Percentiles rank a stretch among this genome's conserved stretches.
Conservation (phyloP, 345 rosid genomes). For the Hevea brasiliensis region DNA sequence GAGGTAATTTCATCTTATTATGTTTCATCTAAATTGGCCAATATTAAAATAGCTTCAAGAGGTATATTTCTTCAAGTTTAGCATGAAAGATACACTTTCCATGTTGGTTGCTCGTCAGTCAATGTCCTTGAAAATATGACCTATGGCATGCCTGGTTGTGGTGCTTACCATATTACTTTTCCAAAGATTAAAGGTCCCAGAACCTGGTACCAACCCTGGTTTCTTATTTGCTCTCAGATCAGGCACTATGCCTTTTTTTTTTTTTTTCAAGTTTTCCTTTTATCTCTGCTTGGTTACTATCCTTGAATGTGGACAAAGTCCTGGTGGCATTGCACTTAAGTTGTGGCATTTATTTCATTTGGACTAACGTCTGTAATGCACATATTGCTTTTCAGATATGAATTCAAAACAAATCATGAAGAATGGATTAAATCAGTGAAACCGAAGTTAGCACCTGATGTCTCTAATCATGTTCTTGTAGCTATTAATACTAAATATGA, state of each 20-base stretch:
- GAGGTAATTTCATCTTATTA: background rate
- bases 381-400: conserved; percentile 55
- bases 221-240: background rate
- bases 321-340: background rate
- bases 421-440: conserved; percentile 79
- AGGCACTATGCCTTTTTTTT: background rate
- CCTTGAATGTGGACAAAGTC: background rate
- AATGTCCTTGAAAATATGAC: background rate
- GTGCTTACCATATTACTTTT: background rate
- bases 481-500: conserved; percentile 56
- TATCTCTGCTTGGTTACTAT: background rate
- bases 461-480: conserved; percentile 48
- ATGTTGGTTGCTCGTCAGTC: background rate
- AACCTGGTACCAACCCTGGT: too few relatives aligned
- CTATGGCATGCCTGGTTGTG: background rate
- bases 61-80: background rate
- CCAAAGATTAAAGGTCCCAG: background rate
- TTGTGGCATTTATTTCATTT: background rate
- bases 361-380: conserved; percentile 15
- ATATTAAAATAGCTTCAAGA: background rate
- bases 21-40: background rate
- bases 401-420: conserved; percentile 82
- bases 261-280: background rate
- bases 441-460: conserved; percentile 64
- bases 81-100: background rate